Conservation (phyloP, 2,329 filamentous ascomycete genomes). For the Hypomyces rosellus region DNA sequence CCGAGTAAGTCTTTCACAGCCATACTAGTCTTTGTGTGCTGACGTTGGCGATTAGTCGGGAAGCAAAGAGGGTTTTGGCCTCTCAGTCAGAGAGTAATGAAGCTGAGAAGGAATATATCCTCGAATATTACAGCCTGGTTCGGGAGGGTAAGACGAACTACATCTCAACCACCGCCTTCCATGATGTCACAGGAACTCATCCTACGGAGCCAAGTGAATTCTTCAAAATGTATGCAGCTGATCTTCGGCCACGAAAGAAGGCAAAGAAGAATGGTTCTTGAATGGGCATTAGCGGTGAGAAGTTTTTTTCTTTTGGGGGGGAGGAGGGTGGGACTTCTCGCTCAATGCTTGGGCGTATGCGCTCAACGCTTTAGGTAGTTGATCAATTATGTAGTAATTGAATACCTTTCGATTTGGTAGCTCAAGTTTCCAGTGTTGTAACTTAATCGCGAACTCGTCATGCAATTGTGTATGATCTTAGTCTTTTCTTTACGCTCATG, state of each 20-base stretch:
- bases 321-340: too few relatives aligned
- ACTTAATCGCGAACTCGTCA: too few relatives aligned
- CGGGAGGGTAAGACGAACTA: slow-evolving; percentile 49
- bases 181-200: slow-evolving; percentile 40
- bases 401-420: too few relatives aligned
- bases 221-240: slow-evolving; percentile 37
- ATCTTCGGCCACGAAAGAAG: slow-evolving; percentile 15
- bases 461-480: too few relatives aligned
- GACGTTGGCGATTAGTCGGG: neutral
- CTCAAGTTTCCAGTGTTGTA: too few relatives aligned
- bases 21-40: too few relatives aligned
- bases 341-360: too few relatives aligned
- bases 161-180: slow-evolving; percentile 44
- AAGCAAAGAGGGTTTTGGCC: slow-evolving; percentile 12
- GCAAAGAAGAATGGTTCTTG: slow-evolving; percentile 7
- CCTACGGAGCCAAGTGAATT: slow-evolving; percentile 42
- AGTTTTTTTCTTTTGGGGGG: too few relatives aligned
- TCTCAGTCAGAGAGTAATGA: slow-evolving; percentile 18
- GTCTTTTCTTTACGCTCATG: too few relatives aligned
- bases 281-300: too few relatives aligned
- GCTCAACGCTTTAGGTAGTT: too few relatives aligned
- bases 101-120: slow-evolving; percentile 40
- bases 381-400: too few relatives aligned
- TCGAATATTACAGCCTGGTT: slow-evolving; percentile 48
- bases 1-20: slow-evolving; percentile 3